Conservation (phyloP, 2,329 filamentous ascomycete genomes). For the Lecanicillium sp. region DNA sequence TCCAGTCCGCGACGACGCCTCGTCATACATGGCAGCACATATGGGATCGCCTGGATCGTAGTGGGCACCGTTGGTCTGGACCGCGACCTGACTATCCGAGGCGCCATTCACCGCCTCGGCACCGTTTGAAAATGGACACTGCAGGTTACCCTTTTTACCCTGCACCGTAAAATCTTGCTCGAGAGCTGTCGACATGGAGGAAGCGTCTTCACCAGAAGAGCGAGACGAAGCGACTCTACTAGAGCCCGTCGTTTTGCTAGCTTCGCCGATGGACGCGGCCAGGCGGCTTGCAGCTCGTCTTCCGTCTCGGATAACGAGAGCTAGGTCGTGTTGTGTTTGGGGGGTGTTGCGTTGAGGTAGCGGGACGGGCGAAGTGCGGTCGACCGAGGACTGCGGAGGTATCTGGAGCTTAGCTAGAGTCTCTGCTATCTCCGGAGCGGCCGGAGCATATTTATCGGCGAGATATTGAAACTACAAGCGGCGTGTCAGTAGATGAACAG, state of each 20-base stretch:
- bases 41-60: slow-evolving; percentile 51
- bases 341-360: slow-evolving; percentile 39
- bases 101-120: slow-evolving; percentile 22
- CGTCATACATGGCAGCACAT: slow-evolving; percentile 55
- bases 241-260: slow-evolving; percentile 42
- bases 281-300: slow-evolving; percentile 48
- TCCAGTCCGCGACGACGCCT: slow-evolving; percentile 42
- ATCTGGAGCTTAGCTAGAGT: slow-evolving; percentile 59
- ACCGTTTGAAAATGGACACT: slow-evolving; percentile 66
- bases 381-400: slow-evolving; percentile 42
- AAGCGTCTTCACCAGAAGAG: slow-evolving; percentile 34
- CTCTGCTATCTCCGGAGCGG: slow-evolving; percentile 57
- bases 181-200: slow-evolving; percentile 56
- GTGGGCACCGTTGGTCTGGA: slow-evolving; percentile 20
- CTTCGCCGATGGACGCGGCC: slow-evolving; percentile 34
- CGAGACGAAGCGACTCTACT: slow-evolving; percentile 39
- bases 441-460: slow-evolving; percentile 60
- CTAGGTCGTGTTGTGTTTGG: slow-evolving; percentile 43
- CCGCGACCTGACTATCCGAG: slow-evolving; percentile 12
- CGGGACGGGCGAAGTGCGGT: slow-evolving; percentile 43
- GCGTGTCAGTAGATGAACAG: slow-evolving; percentile 1
- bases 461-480: slow-evolving; percentile 49
- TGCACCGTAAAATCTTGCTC: slow-evolving; percentile 88
- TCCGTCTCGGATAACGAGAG: slow-evolving; percentile 56
- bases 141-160: slow-evolving; percentile 69